phyloP scores from a whole-genome alignment of 2,329 filamentous ascomycete species.

The Trichoderma sp. region DNA sequence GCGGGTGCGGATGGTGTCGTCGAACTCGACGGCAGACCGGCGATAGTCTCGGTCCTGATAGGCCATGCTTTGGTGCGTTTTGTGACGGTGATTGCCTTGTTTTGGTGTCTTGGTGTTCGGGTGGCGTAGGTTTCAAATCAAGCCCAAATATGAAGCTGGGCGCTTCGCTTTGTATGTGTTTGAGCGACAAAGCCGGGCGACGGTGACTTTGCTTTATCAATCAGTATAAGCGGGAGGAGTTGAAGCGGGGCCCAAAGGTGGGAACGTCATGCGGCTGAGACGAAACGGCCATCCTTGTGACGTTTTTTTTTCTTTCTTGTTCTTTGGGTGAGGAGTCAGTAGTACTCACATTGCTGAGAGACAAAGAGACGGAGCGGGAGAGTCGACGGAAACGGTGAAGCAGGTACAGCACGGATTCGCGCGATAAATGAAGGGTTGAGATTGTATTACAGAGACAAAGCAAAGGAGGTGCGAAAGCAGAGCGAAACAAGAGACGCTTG shows the following conservation, averaged over 20 bases:
- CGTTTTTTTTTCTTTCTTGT: background rate
- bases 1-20: constrained; percentile 21
- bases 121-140: background rate
- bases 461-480: no score
- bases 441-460: background rate
- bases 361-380: background rate
- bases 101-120: constrained; percentile 10
- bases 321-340: background rate
- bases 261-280: constrained; percentile 20
- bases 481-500: background rate
- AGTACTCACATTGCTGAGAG: background rate
- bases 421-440: background rate
- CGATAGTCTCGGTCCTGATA: constrained; percentile 45
- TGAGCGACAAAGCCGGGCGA: constrained; percentile 2
- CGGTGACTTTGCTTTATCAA: constrained; percentile 3
- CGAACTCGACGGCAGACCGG: constrained; percentile 30
- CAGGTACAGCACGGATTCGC: background rate
- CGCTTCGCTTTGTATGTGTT: background rate
- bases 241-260: constrained; percentile 15
- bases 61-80: constrained; percentile 26
- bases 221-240: constrained; percentile 18
- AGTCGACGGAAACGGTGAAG: background rate
- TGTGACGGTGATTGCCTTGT: constrained; percentile 15
- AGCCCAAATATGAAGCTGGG: background rate
- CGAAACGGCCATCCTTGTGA: constrained; percentile 13